These are phyloP conservation scores for Lachnellula arida DNA, from an alignment of 2,329 filamentous ascomycete species.

Conservation along the genomic window DNA sequence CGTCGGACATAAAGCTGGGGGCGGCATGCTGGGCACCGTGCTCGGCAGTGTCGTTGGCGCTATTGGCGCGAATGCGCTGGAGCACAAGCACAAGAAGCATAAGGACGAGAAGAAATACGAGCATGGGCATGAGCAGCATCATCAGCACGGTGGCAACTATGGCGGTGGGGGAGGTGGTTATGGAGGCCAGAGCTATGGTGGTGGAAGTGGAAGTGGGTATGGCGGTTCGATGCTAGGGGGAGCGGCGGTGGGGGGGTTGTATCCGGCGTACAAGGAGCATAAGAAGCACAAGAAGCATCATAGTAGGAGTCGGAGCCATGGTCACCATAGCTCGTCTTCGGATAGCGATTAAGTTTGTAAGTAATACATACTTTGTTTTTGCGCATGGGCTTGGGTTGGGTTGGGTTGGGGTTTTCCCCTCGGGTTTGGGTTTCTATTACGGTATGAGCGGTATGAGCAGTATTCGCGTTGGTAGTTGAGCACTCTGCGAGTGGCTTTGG, in stretches of 20 bases:
- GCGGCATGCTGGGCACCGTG: slow-evolving; percentile 48
- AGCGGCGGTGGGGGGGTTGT: slow-evolving; percentile 16
- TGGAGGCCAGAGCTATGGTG: slow-evolving; percentile 8
- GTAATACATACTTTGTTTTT: too few relatives aligned
- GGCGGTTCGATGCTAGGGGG: neutral
- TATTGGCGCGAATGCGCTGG: slow-evolving; percentile 49
- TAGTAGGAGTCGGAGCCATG: slow-evolving; percentile 16
- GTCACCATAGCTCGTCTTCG: slow-evolving; percentile 5
- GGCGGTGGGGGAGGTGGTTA: slow-evolving; percentile 11
- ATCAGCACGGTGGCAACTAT: too few relatives aligned
- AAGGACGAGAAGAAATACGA: slow-evolving; percentile 30
- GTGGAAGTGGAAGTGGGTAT: neutral
- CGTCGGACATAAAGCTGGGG: slow-evolving; percentile 50
- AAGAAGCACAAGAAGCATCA: slow-evolving; percentile 17
- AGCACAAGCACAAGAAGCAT: slow-evolving; percentile 38
- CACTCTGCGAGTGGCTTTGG: too few relatives aligned
- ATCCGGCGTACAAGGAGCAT: slow-evolving; percentile 10
- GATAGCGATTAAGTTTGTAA: slow-evolving; percentile 19
- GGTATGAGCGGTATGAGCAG: too few relatives aligned
- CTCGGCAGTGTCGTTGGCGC: slow-evolving; percentile 50
- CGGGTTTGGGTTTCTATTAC: too few relatives aligned
- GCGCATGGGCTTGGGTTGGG: too few relatives aligned
- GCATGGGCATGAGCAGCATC: slow-evolving; percentile 7
- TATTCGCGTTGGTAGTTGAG: too few relatives aligned
- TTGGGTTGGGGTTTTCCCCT: too few relatives aligned